These are phyloP conservation scores for Ceratobasidium sp. DNA, from an alignment of 1,284 basidiomycete species.

Conservation along the genomic window DNA sequence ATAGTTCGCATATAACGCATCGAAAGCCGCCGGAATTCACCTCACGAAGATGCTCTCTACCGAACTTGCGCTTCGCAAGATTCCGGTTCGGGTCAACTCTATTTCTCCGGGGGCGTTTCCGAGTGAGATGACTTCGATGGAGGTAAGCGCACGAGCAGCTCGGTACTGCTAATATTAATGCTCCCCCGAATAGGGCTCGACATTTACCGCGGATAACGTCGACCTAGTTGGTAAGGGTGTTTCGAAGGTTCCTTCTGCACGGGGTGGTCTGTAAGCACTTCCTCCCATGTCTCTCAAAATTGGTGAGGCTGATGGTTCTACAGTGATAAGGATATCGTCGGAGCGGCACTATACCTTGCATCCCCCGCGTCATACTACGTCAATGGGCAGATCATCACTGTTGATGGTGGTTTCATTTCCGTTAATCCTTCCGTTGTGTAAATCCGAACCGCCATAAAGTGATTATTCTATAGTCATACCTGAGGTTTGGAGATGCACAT, in stretches of 20 bases:
- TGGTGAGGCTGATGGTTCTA: neutral
- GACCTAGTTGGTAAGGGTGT: conserved; percentile 64
- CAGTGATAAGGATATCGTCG: conserved; percentile 73
- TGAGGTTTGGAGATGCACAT: no score
- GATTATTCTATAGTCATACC: no score
- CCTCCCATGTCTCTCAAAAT: neutral
- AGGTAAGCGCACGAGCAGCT: conserved; percentile 44
- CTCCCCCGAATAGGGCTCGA: conserved; percentile 1
- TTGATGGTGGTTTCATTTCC: conserved; percentile 74
- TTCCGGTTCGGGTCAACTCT: conserved; percentile 59
- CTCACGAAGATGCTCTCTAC: conserved; percentile 75
- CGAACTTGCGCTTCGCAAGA: conserved; percentile 69
- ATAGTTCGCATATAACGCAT: conserved; percentile 77
- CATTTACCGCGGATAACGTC: conserved; percentile 52
- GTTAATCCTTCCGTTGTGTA: conserved; percentile 62
- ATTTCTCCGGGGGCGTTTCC: conserved; percentile 62
- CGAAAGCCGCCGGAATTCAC: conserved; percentile 76
- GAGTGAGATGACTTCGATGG: conserved; percentile 72
- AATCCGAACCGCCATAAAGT: neutral
- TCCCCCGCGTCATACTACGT: conserved; percentile 72
- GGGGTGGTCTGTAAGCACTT: conserved; percentile 66
- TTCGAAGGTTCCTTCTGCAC: conserved; percentile 62
- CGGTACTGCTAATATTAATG: neutral
- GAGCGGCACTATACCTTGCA: conserved; percentile 71
- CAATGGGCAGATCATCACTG: conserved; percentile 72